These are phyloP conservation scores for Plenodomus biglobosus DNA, from an alignment of 2,329 filamentous ascomycete genomes.

Conservation along the genomic window DNA sequence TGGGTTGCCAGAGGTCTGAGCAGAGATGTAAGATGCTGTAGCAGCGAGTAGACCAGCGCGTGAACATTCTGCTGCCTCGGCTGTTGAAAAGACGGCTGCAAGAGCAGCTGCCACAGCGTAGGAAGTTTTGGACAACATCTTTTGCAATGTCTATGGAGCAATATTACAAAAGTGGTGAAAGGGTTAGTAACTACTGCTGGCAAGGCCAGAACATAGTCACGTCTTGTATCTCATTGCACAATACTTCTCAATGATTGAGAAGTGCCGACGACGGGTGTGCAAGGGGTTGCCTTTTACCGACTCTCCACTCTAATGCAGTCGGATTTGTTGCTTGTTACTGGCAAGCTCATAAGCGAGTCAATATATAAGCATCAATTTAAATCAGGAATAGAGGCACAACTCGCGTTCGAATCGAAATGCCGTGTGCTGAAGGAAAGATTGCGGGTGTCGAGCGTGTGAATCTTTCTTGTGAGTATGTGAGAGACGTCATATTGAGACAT, in stretches of 20 bases:
- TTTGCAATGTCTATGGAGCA: neutral
- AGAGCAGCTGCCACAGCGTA: neutral
- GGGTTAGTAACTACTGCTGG: neutral
- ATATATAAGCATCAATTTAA: conserved; percentile 2
- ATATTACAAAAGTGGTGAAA: neutral
- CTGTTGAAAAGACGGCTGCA: neutral
- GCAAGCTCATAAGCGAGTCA: conserved; percentile 15
- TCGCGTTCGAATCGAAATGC: too few relatives aligned
- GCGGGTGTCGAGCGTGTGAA: too few relatives aligned
- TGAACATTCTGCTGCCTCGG: conserved; percentile 23
- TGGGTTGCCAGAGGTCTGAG: conserved; percentile 24
- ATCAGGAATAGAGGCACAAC: neutral
- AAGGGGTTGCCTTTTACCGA: conserved; percentile 12
- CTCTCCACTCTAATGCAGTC: conserved; percentile 1
- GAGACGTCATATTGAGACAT: too few relatives aligned
- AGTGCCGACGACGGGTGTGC: conserved; percentile 3
- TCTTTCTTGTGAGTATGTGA: too few relatives aligned
- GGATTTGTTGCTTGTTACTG: conserved; percentile 23
- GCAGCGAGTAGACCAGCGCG: conserved; percentile 29
- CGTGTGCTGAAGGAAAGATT: too few relatives aligned
- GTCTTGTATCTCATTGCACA: neutral
- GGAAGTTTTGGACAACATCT: neutral
- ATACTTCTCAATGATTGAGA: neutral
- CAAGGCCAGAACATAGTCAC: neutral
- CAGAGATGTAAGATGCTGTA: conserved; percentile 27